phyloP scores from a whole-genome alignment of 805 yeast species.

The Saccharomycopsis fibuligera region DNA sequence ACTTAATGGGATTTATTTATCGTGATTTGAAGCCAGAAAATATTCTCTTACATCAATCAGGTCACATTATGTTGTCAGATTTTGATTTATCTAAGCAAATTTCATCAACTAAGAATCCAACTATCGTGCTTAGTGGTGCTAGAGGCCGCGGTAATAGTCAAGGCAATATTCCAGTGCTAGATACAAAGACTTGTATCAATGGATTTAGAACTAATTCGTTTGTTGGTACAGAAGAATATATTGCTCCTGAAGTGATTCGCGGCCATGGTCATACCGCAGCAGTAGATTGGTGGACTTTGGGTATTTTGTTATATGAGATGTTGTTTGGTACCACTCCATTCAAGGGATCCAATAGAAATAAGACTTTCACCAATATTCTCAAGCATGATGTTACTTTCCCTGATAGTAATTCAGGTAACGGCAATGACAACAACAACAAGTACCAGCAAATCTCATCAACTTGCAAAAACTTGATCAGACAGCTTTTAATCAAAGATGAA shows the following conservation, averaged over 20 bases:
- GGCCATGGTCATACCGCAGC: constrained; percentile 98
- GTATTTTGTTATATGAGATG: constrained; percentile 91
- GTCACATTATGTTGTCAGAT: constrained; percentile 96
- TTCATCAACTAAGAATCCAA: constrained; percentile 69
- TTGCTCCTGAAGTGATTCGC: constrained; percentile 96
- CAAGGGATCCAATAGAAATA: constrained; percentile 83
- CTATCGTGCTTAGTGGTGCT: constrained; percentile 40
- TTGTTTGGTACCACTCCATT: constrained; percentile 93
- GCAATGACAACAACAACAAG: constrained; percentile 23
- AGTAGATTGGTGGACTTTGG: constrained; percentile 99
- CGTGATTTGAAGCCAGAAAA: constrained; percentile 97
- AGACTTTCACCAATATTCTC: constrained; percentile 81
- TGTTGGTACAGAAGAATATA: constrained; percentile 98
- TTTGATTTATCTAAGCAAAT: constrained; percentile 92
- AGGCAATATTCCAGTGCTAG: constrained; percentile 57
- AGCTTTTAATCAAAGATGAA: constrained; percentile 84
- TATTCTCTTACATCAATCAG: constrained; percentile 88
- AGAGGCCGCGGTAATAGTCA: constrained; percentile 24
- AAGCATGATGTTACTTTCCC: constrained; percentile 79
- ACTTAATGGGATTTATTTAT: constrained; percentile 94
- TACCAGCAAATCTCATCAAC: constrained; percentile 55
- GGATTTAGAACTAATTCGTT: constrained; percentile 96
- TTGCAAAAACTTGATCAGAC: constrained; percentile 76
- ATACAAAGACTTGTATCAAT: constrained; percentile 91
- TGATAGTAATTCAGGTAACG: constrained; percentile 35